These are phyloP conservation scores for Blastobotrys buckinghamii DNA, from an alignment of 1,139 yeast species.

Conservation along the genomic window DNA sequence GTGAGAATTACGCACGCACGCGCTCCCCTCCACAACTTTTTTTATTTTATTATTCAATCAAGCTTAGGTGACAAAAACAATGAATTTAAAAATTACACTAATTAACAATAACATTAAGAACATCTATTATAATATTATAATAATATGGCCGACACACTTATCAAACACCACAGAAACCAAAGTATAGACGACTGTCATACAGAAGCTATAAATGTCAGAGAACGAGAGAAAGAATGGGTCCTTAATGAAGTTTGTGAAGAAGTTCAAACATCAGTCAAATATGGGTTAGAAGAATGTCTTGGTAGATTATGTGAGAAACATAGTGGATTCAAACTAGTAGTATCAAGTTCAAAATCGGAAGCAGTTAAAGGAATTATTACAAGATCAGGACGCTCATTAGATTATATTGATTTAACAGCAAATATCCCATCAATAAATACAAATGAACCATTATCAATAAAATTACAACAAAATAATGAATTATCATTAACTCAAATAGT, in stretches of 20 bases:
- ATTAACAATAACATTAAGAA: too few species aligned
- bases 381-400: slow-evolving; percentile 25
- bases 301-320: slow-evolving; percentile 25
- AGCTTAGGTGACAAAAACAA: background rate
- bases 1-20: background rate
- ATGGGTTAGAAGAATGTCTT: slow-evolving; percentile 29
- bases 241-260: slow-evolving; percentile 26
- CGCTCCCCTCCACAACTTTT: background rate
- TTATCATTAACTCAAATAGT: slow-evolving; percentile 24
- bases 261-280: slow-evolving; percentile 20
- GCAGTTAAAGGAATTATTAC: slow-evolving; percentile 31
- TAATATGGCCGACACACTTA: too few species aligned
- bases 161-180: background rate
- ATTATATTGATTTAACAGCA: slow-evolving; percentile 26
- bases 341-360: slow-evolving; percentile 30
- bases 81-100: too few species aligned
- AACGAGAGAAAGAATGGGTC: slow-evolving; percentile 29
- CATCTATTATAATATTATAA: too few species aligned
- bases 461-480: slow-evolving; percentile 11
- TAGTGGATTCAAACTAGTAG: slow-evolving; percentile 29
- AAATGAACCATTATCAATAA: slow-evolving; percentile 15
- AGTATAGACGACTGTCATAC: background rate
- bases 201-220: slow-evolving; percentile 7
- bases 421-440: slow-evolving; percentile 16
- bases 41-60: too few species aligned